Evolutionary conservation across 441 rosid genomes (phyloP), one percentile per base, ranked within the genome.

Genomic region (Brassica hybrid): DNA sequence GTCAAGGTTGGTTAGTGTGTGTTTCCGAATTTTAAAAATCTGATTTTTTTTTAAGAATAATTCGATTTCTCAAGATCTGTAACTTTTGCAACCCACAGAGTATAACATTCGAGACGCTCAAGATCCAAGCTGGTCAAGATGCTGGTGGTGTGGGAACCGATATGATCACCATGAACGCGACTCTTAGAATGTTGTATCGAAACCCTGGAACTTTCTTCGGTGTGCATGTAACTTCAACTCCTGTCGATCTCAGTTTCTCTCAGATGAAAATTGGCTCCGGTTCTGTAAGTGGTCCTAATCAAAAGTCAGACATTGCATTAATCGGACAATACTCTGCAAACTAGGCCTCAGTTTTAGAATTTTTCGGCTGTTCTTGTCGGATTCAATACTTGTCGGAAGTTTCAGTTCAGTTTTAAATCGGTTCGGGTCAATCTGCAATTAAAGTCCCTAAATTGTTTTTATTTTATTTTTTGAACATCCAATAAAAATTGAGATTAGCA

Each of bases 171-270:
- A 83, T 91, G 76, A 93, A 93, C 65, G 88, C 98, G 10, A 93
- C 95, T 0, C 77, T 90, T 45, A 91, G 84, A 76, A 81, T 95
- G 87, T 72, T 82, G 43, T 95, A 91, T 74, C 82, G 89, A 0
- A 95, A 93, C 85, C 89, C 89, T 0, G 99, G 96, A 77, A 90
- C 98, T 7, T 95, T 95, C 81, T 95, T 95, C 23, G 99, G 99
- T 7, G 94, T 91, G 34, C 98, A 91, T 70, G 99, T 93, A 17
- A 76, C 94, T 17, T 81, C 99, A 4, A 72, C 94, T 65, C 93
- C 95, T 3, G 59, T 90, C 7, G 98, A 95, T 83, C 93, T 93
- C 11, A 79, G 85, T 11, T 90, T 80, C 79, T 86, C 91, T 30
- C 84, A 91, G 19, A 82, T 93, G 82, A 82, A 76, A 30, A 76